phyloP scores from a whole-genome alignment of 805 yeast genomes.

The Yamadazyma scolyti region DNA sequence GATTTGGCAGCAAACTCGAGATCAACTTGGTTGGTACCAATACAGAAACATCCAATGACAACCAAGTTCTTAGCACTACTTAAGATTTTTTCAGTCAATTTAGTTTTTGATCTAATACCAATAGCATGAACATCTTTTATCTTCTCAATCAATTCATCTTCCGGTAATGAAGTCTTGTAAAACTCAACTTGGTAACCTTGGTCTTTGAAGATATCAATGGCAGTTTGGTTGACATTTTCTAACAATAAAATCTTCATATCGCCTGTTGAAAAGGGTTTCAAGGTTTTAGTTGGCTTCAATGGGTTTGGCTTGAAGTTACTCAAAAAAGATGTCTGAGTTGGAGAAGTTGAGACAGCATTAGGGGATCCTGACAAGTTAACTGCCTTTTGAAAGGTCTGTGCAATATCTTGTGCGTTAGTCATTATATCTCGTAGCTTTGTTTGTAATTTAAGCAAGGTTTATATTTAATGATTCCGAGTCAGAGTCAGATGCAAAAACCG shows the following conservation, averaged over 20 bases:
- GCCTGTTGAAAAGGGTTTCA: constrained; percentile 94
- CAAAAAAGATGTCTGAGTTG: constrained; percentile 73
- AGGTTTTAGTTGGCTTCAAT: constrained; percentile 56
- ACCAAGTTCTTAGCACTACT: constrained; percentile 86
- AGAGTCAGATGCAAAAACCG: constrained; percentile 6
- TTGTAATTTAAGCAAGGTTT: not conserved
- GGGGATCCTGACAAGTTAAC: constrained; percentile 54
- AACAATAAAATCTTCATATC: constrained; percentile 88
- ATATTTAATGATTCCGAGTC: not conserved
- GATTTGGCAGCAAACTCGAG: constrained; percentile 84
- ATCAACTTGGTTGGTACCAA: constrained; percentile 98
- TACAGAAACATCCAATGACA: constrained; percentile 96
- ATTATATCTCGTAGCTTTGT: constrained; percentile 23
- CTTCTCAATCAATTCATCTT: constrained; percentile 91
- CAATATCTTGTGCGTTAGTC: constrained; percentile 70
- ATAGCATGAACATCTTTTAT: constrained; percentile 92
- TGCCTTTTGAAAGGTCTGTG: constrained; percentile 52
- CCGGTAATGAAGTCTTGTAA: constrained; percentile 82
- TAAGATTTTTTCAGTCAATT: constrained; percentile 73
- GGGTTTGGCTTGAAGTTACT: constrained; percentile 41
- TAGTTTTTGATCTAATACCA: constrained; percentile 97
- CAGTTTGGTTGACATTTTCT: constrained; percentile 93
- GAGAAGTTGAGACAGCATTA: constrained; percentile 78
- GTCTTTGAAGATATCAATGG: constrained; percentile 73
- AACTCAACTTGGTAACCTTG: constrained; percentile 98